phyloP scores from a whole-genome alignment of 2,329 filamentous ascomycete genomes.

The Zelopaecilomyces penicillatus region DNA sequence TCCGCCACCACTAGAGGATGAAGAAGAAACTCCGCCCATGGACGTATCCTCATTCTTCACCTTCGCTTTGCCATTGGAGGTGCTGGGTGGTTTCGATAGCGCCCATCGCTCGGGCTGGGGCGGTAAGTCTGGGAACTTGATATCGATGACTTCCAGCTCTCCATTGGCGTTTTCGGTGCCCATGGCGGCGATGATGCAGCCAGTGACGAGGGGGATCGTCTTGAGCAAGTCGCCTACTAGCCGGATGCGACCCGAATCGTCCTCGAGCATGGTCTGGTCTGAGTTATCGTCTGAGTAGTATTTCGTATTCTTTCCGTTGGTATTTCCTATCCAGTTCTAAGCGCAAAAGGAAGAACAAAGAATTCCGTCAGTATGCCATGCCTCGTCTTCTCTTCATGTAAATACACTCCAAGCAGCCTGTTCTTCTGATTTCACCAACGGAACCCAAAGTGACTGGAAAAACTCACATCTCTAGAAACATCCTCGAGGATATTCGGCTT shows the following conservation, averaged over 20 bases:
- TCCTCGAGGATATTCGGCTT: conserved; percentile 97
- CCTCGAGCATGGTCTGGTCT: conserved; percentile 79
- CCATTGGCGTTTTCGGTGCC: conserved; percentile 89
- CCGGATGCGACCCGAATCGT: conserved; percentile 83
- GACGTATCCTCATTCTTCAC: conserved; percentile 42
- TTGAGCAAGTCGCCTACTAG: conserved; percentile 64
- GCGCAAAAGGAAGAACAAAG: not conserved
- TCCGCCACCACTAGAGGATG: conserved; percentile 9
- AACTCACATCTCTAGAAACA: conserved; percentile 75
- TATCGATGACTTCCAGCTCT: conserved; percentile 84
- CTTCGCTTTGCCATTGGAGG: conserved; percentile 23
- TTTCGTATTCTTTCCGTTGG: conserved; percentile 32
- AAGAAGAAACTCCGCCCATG: conserved; percentile 43
- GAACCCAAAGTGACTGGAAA: not conserved
- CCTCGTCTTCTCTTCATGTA: no score
- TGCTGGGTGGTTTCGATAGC: conserved; percentile 41
- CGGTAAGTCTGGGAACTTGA: conserved; percentile 80
- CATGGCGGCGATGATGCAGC: conserved; percentile 88
- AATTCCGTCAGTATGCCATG: not conserved
- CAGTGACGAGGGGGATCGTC: conserved; percentile 71
- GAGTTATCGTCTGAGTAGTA: conserved; percentile 57
- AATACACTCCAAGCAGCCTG: no score
- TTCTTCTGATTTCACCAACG: no score
- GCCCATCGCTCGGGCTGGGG: conserved; percentile 77
- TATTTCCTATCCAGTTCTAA: conserved; percentile 64